These are phyloP conservation scores for Wickerhamiella brachini DNA, from an alignment of 805 yeast genomes.

Conservation along the genomic window DNA sequence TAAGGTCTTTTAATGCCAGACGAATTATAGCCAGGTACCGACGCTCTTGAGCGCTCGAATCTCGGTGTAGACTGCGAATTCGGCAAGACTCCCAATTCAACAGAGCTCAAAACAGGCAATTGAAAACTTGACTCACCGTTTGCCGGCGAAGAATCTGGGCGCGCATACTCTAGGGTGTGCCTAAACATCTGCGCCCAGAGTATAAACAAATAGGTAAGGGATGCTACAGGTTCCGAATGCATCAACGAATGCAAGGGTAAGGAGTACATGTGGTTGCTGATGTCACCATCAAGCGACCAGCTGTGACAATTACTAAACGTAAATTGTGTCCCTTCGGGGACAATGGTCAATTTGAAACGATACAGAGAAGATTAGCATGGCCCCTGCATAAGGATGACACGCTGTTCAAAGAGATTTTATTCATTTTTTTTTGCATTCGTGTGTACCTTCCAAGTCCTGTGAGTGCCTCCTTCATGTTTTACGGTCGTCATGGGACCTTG, in stretches of 20 bases:
- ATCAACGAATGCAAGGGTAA: not conserved
- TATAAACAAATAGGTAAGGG: not conserved
- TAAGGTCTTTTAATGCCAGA: not conserved
- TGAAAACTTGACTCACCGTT: not conserved
- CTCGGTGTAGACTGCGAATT: not conserved
- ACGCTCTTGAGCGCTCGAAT: not conserved
- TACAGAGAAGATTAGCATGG: slow-evolving; percentile 99
- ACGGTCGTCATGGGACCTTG: not conserved
- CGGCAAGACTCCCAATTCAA: not conserved
- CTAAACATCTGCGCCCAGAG: not conserved
- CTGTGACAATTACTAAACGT: not conserved
- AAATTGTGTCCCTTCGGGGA: slow-evolving; percentile 51
- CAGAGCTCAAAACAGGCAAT: not conserved
- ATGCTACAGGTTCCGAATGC: not conserved
- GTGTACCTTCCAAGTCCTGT: not conserved
- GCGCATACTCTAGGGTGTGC: not conserved
- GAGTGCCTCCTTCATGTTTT: not conserved
- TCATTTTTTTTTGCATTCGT: slow-evolving; percentile 43
- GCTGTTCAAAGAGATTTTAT: slow-evolving; percentile 99
- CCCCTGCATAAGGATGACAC: slow-evolving; percentile 99
- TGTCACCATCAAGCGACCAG: not conserved
- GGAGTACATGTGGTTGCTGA: not conserved
- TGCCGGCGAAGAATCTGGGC: not conserved
- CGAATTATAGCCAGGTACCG: not conserved
- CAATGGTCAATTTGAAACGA: slow-evolving; percentile 99